A percentile compares a stretch with the other conserved stretches of the same genome.
Conservation (phyloP, 805 yeast species). For the Scheffersomyces coipomensis region DNA sequence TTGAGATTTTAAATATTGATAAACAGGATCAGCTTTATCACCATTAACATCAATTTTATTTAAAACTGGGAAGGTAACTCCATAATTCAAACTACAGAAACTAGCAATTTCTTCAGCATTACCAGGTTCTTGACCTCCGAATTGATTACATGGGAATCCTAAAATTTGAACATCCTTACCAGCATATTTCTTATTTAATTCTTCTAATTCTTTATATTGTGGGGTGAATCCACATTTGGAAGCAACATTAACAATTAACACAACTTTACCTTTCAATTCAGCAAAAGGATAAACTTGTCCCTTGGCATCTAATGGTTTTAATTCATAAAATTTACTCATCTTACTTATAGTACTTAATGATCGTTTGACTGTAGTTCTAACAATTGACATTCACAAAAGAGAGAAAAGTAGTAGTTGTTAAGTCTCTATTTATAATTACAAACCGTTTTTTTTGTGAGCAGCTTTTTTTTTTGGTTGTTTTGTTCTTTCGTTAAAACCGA, state of each 20-base stretch:
- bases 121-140: constrained; percentile 44
- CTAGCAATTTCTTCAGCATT: constrained; percentile 57
- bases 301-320: constrained; percentile 37
- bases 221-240: constrained; percentile 45
- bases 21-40: constrained; percentile 73
- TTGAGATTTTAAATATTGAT: constrained; percentile 65
- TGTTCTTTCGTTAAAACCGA: too few relatives aligned
- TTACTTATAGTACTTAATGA: background rate
- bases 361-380: too few relatives aligned
- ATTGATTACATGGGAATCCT: constrained; percentile 48
- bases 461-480: too few relatives aligned
- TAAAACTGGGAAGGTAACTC: constrained; percentile 88
- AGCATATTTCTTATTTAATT: constrained; percentile 38
- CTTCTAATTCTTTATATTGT: constrained; percentile 42
- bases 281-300: constrained; percentile 37
- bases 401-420: too few relatives aligned
- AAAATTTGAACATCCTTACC: constrained; percentile 34
- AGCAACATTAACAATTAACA: constrained; percentile 45
- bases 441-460: too few relatives aligned
- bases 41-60: constrained; percentile 91
- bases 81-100: constrained; percentile 79
- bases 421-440: too few relatives aligned
- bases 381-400: too few relatives aligned
- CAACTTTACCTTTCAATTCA: constrained; percentile 45
- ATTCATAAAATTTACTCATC: constrained; percentile 39